Evolutionary conservation across 2,329 filamentous ascomycete genomes (phyloP).

Genomic region (Penicillium sp.): DNA sequence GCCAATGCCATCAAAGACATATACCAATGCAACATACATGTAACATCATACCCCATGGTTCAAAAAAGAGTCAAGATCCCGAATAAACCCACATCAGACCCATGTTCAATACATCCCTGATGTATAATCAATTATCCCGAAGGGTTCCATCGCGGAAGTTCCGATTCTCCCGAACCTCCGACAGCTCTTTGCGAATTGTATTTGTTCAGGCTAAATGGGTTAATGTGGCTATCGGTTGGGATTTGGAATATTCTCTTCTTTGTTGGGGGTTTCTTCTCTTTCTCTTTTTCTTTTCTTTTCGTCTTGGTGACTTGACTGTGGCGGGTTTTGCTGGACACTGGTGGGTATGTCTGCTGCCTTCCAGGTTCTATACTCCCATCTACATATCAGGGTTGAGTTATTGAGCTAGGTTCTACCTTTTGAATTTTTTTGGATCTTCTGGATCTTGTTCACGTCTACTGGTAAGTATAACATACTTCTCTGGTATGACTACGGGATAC

Average conservation of each 20-base stretch:
- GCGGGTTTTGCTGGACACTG: neutral
- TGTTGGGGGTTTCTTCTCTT: neutral
- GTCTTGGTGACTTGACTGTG: neutral
- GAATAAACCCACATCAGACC: neutral
- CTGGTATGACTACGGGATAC: neutral
- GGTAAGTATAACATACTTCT: neutral
- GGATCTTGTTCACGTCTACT: neutral
- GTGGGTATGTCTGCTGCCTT: neutral
- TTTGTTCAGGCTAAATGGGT: neutral
- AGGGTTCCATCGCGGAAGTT: constrained; percentile 19
- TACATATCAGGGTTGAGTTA: neutral
- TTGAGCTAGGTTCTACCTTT: neutral
- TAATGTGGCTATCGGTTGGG: neutral
- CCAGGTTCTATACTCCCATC: neutral
- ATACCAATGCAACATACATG: neutral
- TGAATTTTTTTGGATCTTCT: neutral
- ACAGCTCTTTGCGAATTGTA: neutral
- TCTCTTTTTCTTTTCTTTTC: neutral
- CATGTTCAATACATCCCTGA: constrained; percentile 6
- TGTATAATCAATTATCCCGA: neutral
- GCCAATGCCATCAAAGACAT: neutral
- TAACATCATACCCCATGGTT: neutral
- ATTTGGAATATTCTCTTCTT: neutral
- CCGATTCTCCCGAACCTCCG: constrained; percentile 24
- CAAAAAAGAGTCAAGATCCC: neutral